A percentile compares a stretch with the other conserved stretches of the same genome.
These are phyloP conservation scores for Mucor mucedo DNA, from an alignment of 371 early-diverging fungal genomes.

Conservation along the genomic window DNA sequence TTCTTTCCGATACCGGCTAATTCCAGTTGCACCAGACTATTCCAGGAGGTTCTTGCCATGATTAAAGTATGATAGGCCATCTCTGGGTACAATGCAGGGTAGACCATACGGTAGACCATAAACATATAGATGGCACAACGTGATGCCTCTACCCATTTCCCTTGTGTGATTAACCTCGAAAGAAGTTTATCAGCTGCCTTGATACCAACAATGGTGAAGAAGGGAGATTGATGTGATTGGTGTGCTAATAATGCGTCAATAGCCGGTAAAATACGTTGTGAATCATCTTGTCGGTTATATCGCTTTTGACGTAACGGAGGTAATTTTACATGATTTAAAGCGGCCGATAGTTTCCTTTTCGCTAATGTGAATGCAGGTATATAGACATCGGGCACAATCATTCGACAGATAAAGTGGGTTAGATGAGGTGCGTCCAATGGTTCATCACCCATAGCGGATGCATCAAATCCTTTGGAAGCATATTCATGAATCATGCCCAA, in stretches of 20 bases:
- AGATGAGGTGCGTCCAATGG: slow-evolving; percentile 30
- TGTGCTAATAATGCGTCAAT: background rate
- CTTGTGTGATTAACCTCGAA: background rate
- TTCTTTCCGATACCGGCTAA: slow-evolving; percentile 44
- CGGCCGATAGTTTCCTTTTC: slow-evolving; percentile 3
- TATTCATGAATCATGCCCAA: slow-evolving; percentile 29
- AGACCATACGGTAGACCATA: slow-evolving; percentile 66
- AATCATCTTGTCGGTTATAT: background rate
- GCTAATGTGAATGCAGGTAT: slow-evolving; percentile 2
- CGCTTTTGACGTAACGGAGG: slow-evolving; percentile 1
- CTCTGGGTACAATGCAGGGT: slow-evolving; percentile 70
- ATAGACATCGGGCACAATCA: slow-evolving; percentile 41
- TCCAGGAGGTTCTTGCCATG: slow-evolving; percentile 68
- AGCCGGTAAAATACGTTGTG: background rate
- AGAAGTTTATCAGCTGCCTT: slow-evolving; percentile 9
- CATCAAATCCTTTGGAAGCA: slow-evolving; percentile 5
- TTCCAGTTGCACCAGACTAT: slow-evolving; percentile 52
- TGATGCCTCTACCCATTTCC: slow-evolving; percentile 57
- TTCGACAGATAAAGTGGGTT: slow-evolving; percentile 35
- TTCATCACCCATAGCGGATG: background rate
- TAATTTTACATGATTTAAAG: slow-evolving; percentile 6
- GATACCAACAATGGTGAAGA: slow-evolving; percentile 8
- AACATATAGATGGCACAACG: slow-evolving; percentile 58
- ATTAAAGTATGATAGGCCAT: slow-evolving; percentile 61
- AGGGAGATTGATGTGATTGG: background rate